Percentiles rank a stretch among this genome's conserved stretches.
Evolutionary conservation across 306 rosid species (phyloP).

Genomic region (Sesbania bispinosa): DNA sequence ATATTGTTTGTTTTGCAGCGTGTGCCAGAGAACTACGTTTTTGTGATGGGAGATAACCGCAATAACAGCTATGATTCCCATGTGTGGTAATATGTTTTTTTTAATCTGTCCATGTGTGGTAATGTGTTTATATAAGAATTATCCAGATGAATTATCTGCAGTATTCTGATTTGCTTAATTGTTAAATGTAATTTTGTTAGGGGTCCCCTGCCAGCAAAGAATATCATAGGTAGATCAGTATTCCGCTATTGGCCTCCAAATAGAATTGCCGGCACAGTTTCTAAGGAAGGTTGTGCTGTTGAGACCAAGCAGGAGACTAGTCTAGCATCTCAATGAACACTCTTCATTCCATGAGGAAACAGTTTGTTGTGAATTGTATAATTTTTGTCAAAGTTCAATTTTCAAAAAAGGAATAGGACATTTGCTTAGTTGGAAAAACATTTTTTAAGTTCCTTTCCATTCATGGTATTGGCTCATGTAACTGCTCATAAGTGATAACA

Average conservation of each 20-base stretch:
- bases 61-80: conserved; percentile 98
- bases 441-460: background rate
- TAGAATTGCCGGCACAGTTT: conserved; percentile 67
- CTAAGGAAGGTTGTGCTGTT: conserved; percentile 58
- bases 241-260: conserved; percentile 95
- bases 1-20: conserved; percentile 46
- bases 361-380: background rate
- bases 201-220: conserved; percentile 96
- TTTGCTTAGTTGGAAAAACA: background rate
- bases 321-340: conserved; percentile 37
- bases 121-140: conserved; percentile 10
- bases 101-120: too few species aligned
- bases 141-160: background rate
- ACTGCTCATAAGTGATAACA: background rate
- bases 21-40: conserved; percentile 79
- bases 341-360: background rate
- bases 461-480: background rate
- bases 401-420: background rate
- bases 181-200: conserved; percentile 39
- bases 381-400: background rate
- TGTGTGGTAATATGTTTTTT: conserved; percentile 93
- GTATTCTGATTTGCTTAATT: background rate
- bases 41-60: conserved; percentile 99
- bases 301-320: conserved; percentile 48
- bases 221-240: conserved; percentile 87